Evolutionary conservation across 805 yeast genomes (phyloP).

Genomic region (Ascoidea rubescens): DNA sequence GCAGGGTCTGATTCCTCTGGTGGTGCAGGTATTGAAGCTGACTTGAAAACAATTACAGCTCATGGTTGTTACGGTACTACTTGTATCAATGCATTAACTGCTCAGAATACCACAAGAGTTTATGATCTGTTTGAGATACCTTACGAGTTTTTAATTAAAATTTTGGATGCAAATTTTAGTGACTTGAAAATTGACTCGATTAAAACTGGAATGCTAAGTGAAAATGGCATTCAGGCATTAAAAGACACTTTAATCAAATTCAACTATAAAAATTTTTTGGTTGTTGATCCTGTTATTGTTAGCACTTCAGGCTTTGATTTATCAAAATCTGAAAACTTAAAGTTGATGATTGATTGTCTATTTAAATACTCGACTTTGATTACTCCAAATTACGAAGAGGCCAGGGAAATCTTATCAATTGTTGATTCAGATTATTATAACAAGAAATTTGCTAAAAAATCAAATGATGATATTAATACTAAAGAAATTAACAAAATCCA

Average conservation of each 20-base stretch:
- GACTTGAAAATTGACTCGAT: constrained; percentile 55
- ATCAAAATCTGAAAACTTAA: constrained; percentile 32
- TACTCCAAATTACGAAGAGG: constrained; percentile 72
- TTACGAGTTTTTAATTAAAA: constrained; percentile 26
- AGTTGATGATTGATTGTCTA: constrained; percentile 26
- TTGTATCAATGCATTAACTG: constrained; percentile 66
- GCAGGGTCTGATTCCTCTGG: constrained; percentile 83
- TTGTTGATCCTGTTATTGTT: constrained; percentile 76
- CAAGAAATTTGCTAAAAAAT: no score
- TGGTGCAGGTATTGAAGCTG: constrained; percentile 90
- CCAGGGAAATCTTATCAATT: constrained; percentile 25
- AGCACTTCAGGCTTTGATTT: constrained; percentile 65
- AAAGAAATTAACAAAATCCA: constrained; percentile 17
- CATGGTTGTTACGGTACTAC: constrained; percentile 68
- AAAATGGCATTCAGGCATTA: constrained; percentile 36
- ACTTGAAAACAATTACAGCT: constrained; percentile 63
- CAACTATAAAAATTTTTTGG: constrained; percentile 24
- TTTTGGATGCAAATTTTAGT: constrained; percentile 37
- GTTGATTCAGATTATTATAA: constrained; percentile 15
- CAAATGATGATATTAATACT: constrained; percentile 7
- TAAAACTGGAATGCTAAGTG: constrained; percentile 69
- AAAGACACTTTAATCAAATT: constrained; percentile 20
- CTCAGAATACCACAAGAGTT: constrained; percentile 53
- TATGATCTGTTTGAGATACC: constrained; percentile 27
- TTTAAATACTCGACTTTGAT: constrained; percentile 42